Base-by-base conservation (phyloP, 805 yeast species). In the Candida caryicola region DNA sequence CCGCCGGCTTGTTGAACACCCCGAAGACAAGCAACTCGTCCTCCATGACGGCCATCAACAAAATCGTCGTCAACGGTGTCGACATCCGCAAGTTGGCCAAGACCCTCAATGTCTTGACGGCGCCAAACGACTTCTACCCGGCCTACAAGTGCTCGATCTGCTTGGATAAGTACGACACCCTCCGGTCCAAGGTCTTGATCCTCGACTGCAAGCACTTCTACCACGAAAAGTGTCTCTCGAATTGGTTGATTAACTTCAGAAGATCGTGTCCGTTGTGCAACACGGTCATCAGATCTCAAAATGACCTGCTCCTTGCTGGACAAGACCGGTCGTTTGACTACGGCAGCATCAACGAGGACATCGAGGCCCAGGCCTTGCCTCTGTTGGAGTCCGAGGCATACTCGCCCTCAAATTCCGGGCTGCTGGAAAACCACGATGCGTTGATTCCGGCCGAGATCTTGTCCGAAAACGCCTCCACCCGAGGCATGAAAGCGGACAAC, bases 211-310 rank as follows among this genome's bases (percentile, higher is more conserved):
- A 74, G 36, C 85, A 80, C 54, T 76, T 78, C 44, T 80, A 71
- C 58, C 85, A 80, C 51, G 72, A 71, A 31, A 62, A 60, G 17
- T 80, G 85, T 52, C 69, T 80, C 34, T 63, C 79, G 17, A 76
- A 76, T 41, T 80, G 85, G 85, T 66, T 79, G 30, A 66, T 79
- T 12, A 64, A 67, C 43, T 75, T 77, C 48, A 66, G 72, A 36
- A 65, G 76, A 40, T 61, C 65, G 25, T 80, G 85, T 49, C 85
- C 85, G 2, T 69, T 80, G 39, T 80, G 85, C 58, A 77, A 77
- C 26, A 29, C 35, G 5, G 28, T 33, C n/a, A 34, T 39, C 4
- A 14, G 25, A 2, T 17, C 15, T 8, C 31, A 17, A 9, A 23
- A 32, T 12, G 33, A 39, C 12, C 23, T 36, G 30, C 37, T 37